phyloP scores from a whole-genome alignment of 202 grass and related monocot genomes.

The Setaria viridis region DNA sequence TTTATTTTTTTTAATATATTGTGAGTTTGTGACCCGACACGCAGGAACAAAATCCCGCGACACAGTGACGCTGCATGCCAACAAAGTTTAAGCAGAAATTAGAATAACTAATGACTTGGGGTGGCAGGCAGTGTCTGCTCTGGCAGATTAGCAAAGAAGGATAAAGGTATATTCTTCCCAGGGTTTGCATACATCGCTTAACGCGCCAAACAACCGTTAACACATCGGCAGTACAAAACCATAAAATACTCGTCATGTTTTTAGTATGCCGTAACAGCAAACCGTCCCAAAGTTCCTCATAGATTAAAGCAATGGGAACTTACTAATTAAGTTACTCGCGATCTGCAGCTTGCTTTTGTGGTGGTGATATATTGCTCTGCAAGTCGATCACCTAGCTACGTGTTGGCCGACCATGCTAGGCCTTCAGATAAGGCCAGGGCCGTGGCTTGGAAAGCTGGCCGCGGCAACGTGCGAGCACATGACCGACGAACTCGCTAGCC shows the following conservation, averaged over 20 bases:
- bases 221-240: background rate
- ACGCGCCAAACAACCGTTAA: conserved; percentile 16
- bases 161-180: conserved; percentile 11
- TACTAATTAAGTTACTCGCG: background rate
- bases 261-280: background rate
- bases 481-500: conserved; percentile 9
- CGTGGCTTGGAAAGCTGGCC: conserved; percentile 39
- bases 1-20: too few relatives aligned
- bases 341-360: background rate
- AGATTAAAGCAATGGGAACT: background rate
- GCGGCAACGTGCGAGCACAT: conserved; percentile 53
- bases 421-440: conserved; percentile 45
- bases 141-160: background rate
- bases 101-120: conserved; percentile 47
- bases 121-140: background rate
- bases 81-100: background rate
- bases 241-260: conserved; percentile 21
- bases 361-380: background rate
- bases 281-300: background rate
- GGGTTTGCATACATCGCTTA: conserved; percentile 3
- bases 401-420: conserved; percentile 19
- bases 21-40: background rate
- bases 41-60: background rate
- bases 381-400: background rate
- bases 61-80: background rate